Evolutionary conservation across 768 basidiomycete species (phyloP).

Genomic region (Podaxis sp.): DNA sequence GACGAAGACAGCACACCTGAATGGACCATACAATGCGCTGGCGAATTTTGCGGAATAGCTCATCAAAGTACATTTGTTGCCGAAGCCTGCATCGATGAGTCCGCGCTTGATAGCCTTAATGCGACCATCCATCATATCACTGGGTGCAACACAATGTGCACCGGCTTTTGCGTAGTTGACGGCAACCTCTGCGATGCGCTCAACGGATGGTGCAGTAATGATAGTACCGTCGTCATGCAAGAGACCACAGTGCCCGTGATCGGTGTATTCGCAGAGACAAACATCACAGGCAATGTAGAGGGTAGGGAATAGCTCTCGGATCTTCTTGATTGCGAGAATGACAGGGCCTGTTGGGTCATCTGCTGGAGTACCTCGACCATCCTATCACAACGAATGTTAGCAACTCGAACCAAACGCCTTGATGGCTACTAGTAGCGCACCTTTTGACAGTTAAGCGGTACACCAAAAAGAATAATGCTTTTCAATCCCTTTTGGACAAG

Average conservation of each 20-base stretch:
- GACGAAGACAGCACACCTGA: slow-evolving; percentile 52
- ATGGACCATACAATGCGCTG: slow-evolving; percentile 91
- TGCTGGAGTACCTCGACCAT: slow-evolving; percentile 77
- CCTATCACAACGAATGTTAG: slow-evolving; percentile 40
- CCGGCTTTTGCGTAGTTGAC: slow-evolving; percentile 90
- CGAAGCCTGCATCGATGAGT: slow-evolving; percentile 78
- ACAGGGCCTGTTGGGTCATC: slow-evolving; percentile 91
- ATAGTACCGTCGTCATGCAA: slow-evolving; percentile 74
- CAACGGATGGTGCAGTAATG: slow-evolving; percentile 70
- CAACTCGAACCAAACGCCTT: neutral
- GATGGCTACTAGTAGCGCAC: slow-evolving; percentile 31
- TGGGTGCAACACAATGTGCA: slow-evolving; percentile 97
- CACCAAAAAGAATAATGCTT: slow-evolving; percentile 94
- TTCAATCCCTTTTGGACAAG: slow-evolving; percentile 85
- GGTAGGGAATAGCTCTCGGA: slow-evolving; percentile 73
- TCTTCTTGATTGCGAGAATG: slow-evolving; percentile 82
- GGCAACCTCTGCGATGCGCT: slow-evolving; percentile 90
- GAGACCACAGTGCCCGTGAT: slow-evolving; percentile 94
- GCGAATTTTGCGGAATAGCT: slow-evolving; percentile 98
- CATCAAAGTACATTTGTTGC: slow-evolving; percentile 91
- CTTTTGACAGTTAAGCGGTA: slow-evolving; percentile 77
- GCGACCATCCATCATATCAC: slow-evolving; percentile 99
- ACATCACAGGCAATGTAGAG: slow-evolving; percentile 94
- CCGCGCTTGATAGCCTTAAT: slow-evolving; percentile 84
- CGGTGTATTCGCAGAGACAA: slow-evolving; percentile 99